A percentile compares a stretch with the other conserved stretches of the same genome.
Evolutionary conservation across 257 asterid species (phyloP).

Genomic region (Rehmannia glutinosa): DNA sequence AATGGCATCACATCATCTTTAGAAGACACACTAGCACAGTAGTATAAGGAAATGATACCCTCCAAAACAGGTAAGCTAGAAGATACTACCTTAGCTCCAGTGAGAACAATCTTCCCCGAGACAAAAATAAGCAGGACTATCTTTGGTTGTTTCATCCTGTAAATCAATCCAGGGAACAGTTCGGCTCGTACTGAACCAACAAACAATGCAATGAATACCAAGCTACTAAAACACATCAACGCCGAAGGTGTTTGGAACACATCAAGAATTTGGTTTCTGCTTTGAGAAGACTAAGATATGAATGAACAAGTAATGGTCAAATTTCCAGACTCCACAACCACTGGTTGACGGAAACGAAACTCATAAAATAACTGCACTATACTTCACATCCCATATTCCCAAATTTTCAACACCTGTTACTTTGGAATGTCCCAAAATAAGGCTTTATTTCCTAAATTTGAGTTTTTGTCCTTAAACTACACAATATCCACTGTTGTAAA

Average conservation of each 20-base stretch:
- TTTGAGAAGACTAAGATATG: neutral
- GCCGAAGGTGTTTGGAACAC: neutral
- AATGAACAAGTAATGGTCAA: neutral
- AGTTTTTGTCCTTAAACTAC: neutral
- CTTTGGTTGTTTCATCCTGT: conserved; percentile 93
- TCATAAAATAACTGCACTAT: neutral
- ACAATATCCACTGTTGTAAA: neutral
- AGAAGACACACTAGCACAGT: neutral
- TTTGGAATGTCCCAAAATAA: neutral
- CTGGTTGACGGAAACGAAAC: neutral
- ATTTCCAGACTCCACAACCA: neutral
- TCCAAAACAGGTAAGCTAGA: neutral
- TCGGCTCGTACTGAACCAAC: conserved; percentile 88
- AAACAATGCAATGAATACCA: conserved; percentile 17
- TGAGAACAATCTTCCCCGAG: conserved; percentile 91
- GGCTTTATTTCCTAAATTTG: neutral
- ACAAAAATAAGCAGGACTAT: conserved; percentile 91
- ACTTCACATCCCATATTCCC: neutral
- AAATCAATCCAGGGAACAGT: conserved; percentile 85
- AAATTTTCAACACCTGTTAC: neutral
- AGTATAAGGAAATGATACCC: neutral
- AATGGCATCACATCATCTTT: neutral
- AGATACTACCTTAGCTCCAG: conserved; percentile 82
- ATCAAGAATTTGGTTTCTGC: neutral
- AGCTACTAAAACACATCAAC: neutral